Evolutionary conservation across 2,329 filamentous ascomycete genomes (phyloP), one percentile per base, ranked within the genome.

Genomic region (Pseudogymnoascus verrucosus): DNA sequence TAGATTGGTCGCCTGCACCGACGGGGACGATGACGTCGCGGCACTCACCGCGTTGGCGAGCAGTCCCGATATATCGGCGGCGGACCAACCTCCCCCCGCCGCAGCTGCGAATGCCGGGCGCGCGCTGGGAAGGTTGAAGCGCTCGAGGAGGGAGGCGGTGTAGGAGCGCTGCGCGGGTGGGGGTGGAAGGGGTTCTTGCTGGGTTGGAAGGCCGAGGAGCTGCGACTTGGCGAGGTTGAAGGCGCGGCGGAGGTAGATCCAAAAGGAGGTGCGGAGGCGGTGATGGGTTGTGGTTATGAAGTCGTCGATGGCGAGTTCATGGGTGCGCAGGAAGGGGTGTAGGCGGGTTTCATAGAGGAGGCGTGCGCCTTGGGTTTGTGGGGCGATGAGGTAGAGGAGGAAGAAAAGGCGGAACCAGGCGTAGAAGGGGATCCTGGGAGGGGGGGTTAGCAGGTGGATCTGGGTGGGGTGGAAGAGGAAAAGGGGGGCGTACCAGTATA

Each of bases 321-420:
- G 93, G 66, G 92, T 84, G 71, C 86, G 82, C 60, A 99, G 86
- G 79, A 93, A 96, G 0, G 93, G 93, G 75, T 96, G 89, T 65
- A 98, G 81, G 75, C 95, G 87, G 66, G 86, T 83, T 72, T 92
- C 86, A 80, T 98, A 99, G 67, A 98, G 80, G 71, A 89, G 78
- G 66, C 89, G 89, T 64, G 93, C 92, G 74, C 95, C 95, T 74
- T 97, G 93, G n/a, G 91, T 95, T 76, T 96, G 93, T 0, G 93
- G 95, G n/a, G 96, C 86, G 72, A 98, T 92, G 66, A 99, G 90
- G 79, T 97, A 99, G 68, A 95, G 86, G 73, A 97, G 86, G 77
- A 95, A 89, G 73, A 88, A 80, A 63, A 97, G 85, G 68, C 95
- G 91, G 71, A 96, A 81, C 84, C 93, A 97, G 69, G 90, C 85